Conservation (phyloP, 495 filamentous ascomycete genomes). For the Hamigera avellanea region DNA sequence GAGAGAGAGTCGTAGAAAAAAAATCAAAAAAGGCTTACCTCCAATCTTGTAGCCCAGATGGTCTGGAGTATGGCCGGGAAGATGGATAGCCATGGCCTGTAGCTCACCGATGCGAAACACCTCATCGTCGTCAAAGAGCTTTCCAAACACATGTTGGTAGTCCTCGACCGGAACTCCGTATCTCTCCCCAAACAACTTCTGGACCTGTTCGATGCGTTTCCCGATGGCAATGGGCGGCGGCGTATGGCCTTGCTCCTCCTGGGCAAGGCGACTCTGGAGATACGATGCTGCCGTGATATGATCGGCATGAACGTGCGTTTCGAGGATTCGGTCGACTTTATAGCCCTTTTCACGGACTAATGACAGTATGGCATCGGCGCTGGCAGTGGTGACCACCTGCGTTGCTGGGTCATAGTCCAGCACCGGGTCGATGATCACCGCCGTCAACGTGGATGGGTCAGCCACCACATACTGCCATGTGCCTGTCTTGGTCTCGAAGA, state of each 20-base stretch:
- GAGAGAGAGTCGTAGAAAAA: no score
- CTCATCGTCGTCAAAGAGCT: constrained; percentile 42
- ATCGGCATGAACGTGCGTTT: constrained; percentile 53
- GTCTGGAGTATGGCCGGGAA: constrained; percentile 53
- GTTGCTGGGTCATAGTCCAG: constrained; percentile 44
- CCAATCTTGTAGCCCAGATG: constrained; percentile 49
- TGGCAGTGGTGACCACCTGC: constrained; percentile 29
- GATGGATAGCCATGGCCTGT: constrained; percentile 33
- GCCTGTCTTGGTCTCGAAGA: constrained; percentile 32
- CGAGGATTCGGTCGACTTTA: constrained; percentile 36
- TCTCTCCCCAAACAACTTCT: constrained; percentile 32
- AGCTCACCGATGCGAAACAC: constrained; percentile 37
- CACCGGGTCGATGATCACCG: constrained; percentile 49
- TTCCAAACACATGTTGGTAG: constrained; percentile 35
- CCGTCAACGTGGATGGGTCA: constrained; percentile 30
- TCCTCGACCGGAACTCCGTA: constrained; percentile 35
- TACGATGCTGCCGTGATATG: constrained; percentile 48
- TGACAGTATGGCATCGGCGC: constrained; percentile 37
- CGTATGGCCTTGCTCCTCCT: constrained; percentile 11
- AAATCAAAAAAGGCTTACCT: constrained; percentile 7
- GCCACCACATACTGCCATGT: constrained; percentile 53
- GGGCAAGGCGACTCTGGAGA: constrained; percentile 31
- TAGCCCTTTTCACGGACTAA: constrained; percentile 32
- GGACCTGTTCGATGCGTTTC: constrained; percentile 39
- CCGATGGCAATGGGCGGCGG: constrained; percentile 42